Evolutionary conservation across 805 yeast species (phyloP).

Genomic region (Lipomyces chichibuensis): DNA sequence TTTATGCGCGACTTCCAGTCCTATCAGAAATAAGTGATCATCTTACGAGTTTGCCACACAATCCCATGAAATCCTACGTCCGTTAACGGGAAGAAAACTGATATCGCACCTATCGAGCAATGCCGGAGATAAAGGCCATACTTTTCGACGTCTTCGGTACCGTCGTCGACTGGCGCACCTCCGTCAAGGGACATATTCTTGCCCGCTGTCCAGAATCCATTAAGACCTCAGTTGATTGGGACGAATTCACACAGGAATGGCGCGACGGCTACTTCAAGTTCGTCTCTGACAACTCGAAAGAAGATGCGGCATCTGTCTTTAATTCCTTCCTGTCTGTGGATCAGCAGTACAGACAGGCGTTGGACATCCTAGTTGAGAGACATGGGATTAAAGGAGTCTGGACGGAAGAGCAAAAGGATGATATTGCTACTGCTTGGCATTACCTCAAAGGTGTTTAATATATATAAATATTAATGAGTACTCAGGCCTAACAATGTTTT

Average conservation of each 20-base stretch:
- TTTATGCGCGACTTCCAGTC: too few species aligned
- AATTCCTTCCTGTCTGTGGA: constrained; percentile 26
- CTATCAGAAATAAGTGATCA: too few species aligned
- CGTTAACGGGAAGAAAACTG: too few species aligned
- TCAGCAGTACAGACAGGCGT: constrained; percentile 15
- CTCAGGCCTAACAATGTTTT: not conserved
- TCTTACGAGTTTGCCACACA: too few species aligned
- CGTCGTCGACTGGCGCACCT: constrained; percentile 34
- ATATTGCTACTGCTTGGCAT: constrained; percentile 31
- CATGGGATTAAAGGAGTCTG: constrained; percentile 16
- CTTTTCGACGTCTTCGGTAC: constrained; percentile 34
- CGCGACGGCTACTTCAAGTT: constrained; percentile 22
- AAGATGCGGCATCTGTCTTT: not conserved
- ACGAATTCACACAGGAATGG: constrained; percentile 28
- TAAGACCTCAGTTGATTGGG: constrained; percentile 23
- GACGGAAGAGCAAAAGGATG: constrained; percentile 23
- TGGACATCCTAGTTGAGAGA: constrained; percentile 15
- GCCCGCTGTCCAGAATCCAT: constrained; percentile 4
- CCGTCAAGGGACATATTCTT: constrained; percentile 14
- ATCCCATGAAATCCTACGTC: too few species aligned
- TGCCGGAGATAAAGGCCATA: constrained; percentile 26
- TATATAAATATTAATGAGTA: not conserved
- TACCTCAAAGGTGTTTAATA: constrained; percentile 19
- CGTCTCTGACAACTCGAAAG: constrained; percentile 11
- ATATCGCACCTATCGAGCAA: not conserved